Base-by-base conservation (phyloP, 1,284 basidiomycete genomes). In the Ustilago vetiveriae region DNA sequence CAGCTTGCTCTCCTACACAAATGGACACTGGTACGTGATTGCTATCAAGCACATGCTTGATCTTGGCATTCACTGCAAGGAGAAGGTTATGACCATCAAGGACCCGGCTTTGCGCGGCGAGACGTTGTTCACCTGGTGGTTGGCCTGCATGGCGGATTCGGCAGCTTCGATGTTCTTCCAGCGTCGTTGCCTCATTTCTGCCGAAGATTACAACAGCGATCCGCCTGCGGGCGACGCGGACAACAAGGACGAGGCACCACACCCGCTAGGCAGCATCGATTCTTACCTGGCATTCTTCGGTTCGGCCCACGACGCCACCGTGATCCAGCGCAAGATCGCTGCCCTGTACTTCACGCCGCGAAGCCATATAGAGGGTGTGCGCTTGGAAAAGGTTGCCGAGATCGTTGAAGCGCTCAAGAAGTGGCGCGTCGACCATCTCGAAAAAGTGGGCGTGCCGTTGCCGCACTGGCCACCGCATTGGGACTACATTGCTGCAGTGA, bases 401-500 rank as follows among this genome's bases (percentile, higher is more conserved):
- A 86, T 92, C 72, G 87, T 88, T 19, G 83, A 84, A 17, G 83
- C 86, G n/a, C 85, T 92, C 24, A 84, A 85, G 49, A 85, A 87
- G 42, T 96, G 92, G 92, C 86, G 90, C 49, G 88, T 89, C 23
- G 84, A 88, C 33, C 90, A 90, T 76, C 86, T 95, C 19, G 85
- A 86, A 30, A 86, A 86, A 47, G 90, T 94, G 19, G 92, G 92
- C 16, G 90, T 94, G 23, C 92, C 92, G 3, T 40, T 65, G 29
- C 70, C 69, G 36, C 87, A 86, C 52, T 91, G 92, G 82, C 89
- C 90, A 46, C 86, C 88, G 3, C 87, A 89, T 59, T 94, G 93
- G 92, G 91, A 93, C 76, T 96, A 95, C 76, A 88, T 92, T 30
- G 89, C 90, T 39, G 92, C 88, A 2, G 88, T 90, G 24, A 87